Percentiles rank a stretch among this genome's conserved stretches.
Conservation (phyloP, 2,329 filamentous ascomycete genomes). For the Beauveria sp. region DNA sequence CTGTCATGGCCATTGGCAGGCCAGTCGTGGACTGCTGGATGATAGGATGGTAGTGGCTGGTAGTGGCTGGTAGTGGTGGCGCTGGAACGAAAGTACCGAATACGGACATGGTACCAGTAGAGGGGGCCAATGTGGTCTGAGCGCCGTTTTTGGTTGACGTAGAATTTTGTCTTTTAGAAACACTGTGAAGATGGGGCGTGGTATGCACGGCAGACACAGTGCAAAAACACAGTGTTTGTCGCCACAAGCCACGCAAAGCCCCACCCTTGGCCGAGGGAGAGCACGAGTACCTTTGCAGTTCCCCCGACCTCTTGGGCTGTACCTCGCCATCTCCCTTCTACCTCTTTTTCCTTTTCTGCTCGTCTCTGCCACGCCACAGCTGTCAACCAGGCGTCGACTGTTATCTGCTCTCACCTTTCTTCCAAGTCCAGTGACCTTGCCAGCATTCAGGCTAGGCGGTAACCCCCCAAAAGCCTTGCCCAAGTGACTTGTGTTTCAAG, state of each 20-base stretch:
- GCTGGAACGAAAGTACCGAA: background rate
- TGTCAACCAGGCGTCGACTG: background rate
- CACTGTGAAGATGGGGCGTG: background rate
- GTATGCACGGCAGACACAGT: background rate
- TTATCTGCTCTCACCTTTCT: background rate
- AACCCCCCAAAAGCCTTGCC: slow-evolving; percentile 18
- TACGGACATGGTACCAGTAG: slow-evolving; percentile 3
- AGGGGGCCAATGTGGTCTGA: background rate
- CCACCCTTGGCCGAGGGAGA: background rate
- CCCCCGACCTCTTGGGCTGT: background rate
- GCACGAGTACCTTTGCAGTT: slow-evolving; percentile 5
- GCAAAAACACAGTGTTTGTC: background rate
- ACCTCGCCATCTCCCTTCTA: background rate
- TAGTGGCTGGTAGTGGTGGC: background rate
- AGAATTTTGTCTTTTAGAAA: too few relatives aligned
- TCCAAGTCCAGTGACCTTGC: slow-evolving; percentile 6
- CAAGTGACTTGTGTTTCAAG: slow-evolving; percentile 35
- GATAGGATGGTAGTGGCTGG: background rate
- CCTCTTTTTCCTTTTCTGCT: background rate
- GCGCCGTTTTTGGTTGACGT: background rate
- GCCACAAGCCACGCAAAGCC: background rate
- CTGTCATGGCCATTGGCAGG: background rate
- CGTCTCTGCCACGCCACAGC: background rate
- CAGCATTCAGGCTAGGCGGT: slow-evolving; percentile 12
- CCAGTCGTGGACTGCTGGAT: too few relatives aligned